Conservation (phyloP, 768 basidiomycete species). For the Pleurotus citrinopileatus region DNA sequence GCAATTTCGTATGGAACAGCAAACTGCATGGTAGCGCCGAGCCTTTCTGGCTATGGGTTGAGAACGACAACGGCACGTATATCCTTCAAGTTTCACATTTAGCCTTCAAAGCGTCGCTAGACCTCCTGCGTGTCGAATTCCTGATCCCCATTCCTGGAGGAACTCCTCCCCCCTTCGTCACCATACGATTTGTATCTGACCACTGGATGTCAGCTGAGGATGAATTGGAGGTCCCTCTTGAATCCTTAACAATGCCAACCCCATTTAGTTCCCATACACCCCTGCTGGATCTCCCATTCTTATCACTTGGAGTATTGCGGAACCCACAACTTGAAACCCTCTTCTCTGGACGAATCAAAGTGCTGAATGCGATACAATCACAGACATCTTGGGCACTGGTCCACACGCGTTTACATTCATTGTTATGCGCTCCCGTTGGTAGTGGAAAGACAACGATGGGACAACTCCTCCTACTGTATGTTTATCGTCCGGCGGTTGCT, state of each 20-base stretch:
- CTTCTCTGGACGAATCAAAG: slow-evolving; percentile 43
- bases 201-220: slow-evolving; percentile 93
- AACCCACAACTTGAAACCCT: slow-evolving; percentile 42
- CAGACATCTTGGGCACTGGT: slow-evolving; percentile 84
- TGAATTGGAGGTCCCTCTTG: slow-evolving; percentile 59
- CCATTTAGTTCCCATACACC: slow-evolving; percentile 54
- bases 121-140: slow-evolving; percentile 66
- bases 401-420: slow-evolving; percentile 61
- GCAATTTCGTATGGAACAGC: slow-evolving; percentile 76
- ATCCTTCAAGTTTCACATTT: slow-evolving; percentile 82
- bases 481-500: slow-evolving; percentile 2
- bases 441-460: slow-evolving; percentile 80
- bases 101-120: slow-evolving; percentile 65
- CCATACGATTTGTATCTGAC: slow-evolving; percentile 82
- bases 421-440: slow-evolving; percentile 78
- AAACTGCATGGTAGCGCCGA: slow-evolving; percentile 75
- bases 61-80: slow-evolving; percentile 75
- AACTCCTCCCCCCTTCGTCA: slow-evolving; percentile 60
- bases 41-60: slow-evolving; percentile 96
- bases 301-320: slow-evolving; percentile 53
- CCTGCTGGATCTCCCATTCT: slow-evolving; percentile 72
- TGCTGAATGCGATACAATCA: slow-evolving; percentile 85
- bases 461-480: slow-evolving; percentile 72
- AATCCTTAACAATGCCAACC: slow-evolving; percentile 73
- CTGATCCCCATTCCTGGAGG: slow-evolving; percentile 69